Percentiles rank a stretch among this genome's conserved stretches.
phyloP scores from a whole-genome alignment of 495 filamentous ascomycete species.

The Xylaria grammica region DNA sequence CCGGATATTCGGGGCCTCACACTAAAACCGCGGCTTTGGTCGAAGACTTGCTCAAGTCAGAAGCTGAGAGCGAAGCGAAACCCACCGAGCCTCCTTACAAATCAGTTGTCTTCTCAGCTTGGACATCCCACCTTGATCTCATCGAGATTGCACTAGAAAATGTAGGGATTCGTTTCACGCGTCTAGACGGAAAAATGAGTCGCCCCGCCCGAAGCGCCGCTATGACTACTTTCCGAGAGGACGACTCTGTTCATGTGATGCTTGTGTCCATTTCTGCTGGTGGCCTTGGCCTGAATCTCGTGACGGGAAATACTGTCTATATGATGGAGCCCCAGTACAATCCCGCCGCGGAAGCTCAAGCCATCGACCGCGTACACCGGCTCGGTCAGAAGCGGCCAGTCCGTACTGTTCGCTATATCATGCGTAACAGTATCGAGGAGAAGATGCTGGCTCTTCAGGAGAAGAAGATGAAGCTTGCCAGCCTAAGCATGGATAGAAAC shows the following conservation, averaged over 20 bases:
- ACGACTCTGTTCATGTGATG: conserved; percentile 74
- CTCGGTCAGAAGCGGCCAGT: conserved; percentile 88
- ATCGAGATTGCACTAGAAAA: conserved; percentile 83
- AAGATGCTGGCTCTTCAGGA: conserved; percentile 87
- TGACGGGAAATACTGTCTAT: conserved; percentile 81
- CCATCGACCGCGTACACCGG: conserved; percentile 91
- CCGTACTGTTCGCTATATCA: conserved; percentile 81
- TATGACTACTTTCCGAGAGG: conserved; percentile 76
- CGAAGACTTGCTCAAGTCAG: conserved; percentile 63
- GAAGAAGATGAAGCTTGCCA: conserved; percentile 89
- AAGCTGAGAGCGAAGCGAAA: conserved; percentile 61
- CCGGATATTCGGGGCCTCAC: conserved; percentile 83
- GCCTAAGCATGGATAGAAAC: conserved; percentile 71
- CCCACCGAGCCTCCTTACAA: conserved; percentile 73
- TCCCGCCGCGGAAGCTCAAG: conserved; percentile 91
- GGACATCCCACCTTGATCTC: conserved; percentile 93
- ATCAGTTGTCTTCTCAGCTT: conserved; percentile 89
- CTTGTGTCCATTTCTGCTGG: conserved; percentile 92
- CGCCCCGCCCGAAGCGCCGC: conserved; percentile 71
- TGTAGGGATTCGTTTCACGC: conserved; percentile 69
- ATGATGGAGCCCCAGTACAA: conserved; percentile 99
- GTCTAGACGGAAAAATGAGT: conserved; percentile 87
- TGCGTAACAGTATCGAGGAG: conserved; percentile 89
- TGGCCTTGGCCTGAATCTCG: conserved; percentile 91
- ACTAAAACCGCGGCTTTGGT: conserved; percentile 87